Percentiles rank a stretch among this genome's conserved stretches.
Evolutionary conservation across 2,329 filamentous ascomycete species (phyloP).

Genomic region (Metarhizium humberi): DNA sequence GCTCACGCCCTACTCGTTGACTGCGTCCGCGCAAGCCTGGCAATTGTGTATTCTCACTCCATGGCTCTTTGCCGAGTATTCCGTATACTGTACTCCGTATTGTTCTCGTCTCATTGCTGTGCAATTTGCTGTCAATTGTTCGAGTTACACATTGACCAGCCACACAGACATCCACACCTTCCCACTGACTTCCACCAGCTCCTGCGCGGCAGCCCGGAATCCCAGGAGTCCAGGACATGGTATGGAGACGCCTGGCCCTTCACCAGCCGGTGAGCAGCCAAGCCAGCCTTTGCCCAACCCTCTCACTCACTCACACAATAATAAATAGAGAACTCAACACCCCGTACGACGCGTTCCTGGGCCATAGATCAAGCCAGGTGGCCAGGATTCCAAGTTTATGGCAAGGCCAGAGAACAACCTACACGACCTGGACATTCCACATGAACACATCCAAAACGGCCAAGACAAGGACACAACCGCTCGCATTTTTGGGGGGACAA

Average conservation of each 20-base stretch:
- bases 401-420: neutral
- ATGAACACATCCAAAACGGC: neutral
- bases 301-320: too few species aligned
- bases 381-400: neutral
- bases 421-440: neutral
- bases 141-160: neutral
- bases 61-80: too few species aligned
- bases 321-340: neutral
- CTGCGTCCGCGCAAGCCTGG: too few species aligned
- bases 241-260: too few species aligned
- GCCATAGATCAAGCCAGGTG: neutral
- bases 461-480: neutral
- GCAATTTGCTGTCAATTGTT: neutral
- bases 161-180: neutral
- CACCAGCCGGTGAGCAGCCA: too few species aligned
- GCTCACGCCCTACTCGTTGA: too few species aligned
- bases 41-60: too few species aligned
- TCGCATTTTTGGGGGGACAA: neutral
- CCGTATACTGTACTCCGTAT: neutral
- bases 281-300: too few species aligned
- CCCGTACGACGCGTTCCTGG: neutral
- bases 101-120: neutral
- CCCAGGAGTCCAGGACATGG: too few species aligned
- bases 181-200: too few species aligned
- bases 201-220: too few species aligned